Evolutionary conservation across 2,329 filamentous ascomycete genomes (phyloP), one percentile per base, ranked within the genome.

Genomic region (Fusarium ambrosium): DNA sequence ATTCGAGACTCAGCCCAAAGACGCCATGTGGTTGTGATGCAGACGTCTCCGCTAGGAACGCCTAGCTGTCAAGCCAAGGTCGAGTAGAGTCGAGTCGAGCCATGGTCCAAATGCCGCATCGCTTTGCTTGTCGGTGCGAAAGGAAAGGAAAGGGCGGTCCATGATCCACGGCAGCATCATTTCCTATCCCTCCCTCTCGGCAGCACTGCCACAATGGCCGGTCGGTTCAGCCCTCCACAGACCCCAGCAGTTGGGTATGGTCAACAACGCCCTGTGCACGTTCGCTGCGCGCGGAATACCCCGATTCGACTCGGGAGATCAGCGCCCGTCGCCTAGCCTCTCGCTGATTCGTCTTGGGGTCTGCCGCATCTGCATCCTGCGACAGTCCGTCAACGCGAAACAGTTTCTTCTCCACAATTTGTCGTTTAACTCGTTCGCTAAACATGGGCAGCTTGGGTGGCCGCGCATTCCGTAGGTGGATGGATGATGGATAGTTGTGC

Each of bases 241-340:
- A 72, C 62, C 66, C 70, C 48, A 64, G 66, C 51, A 64, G 45
- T 65, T 64, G 45, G 55, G 68, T 45, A 51, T 64, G 56, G 68
- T 62, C 51, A 62, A 67, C 59, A 32, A 48, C 64, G 69, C 67
- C 56, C 62, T 72, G 66, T 70, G 66, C 66, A 66, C 66, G 61
- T 66, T 70, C 36, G 34, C 24, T 62, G 70, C 65, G 62, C 66
- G 62, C 69, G 77, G 72, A 74, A 77, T 68, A 59, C 32, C 64
- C 75, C 72, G 70, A 76, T 79, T 71, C 66, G 74, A 69, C 56
- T 69, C 75, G 70, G 75, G 68, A 75, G 73, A 79, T 79, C 77
- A 77, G 74, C 68, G 64, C 60, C 67, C 51, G 56, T 48, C 64
- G 66, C 39, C 60, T n/a, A 68, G 64, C 66, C 61, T 70, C 63